A percentile compares a stretch with the other conserved stretches of the same genome.
Evolutionary conservation across 2,329 filamentous ascomycete species (phyloP).

Genomic region (Pleomassaria siparia): DNA sequence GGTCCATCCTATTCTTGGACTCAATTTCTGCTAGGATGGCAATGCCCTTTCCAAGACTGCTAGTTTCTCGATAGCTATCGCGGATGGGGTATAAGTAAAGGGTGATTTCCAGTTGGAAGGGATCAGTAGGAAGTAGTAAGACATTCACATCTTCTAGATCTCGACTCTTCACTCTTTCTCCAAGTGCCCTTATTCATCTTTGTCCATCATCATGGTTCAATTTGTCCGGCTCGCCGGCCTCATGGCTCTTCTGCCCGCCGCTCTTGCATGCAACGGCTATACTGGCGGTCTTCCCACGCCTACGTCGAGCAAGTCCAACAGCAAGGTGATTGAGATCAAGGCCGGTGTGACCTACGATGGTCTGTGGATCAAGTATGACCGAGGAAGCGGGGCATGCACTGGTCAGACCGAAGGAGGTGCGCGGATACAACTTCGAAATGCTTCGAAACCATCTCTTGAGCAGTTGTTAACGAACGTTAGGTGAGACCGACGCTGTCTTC

Average conservation of each 20-base stretch:
- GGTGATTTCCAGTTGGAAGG: not conserved
- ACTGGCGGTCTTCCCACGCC: slow-evolving; percentile 26
- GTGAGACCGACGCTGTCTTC: slow-evolving; percentile 54
- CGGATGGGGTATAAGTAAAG: not conserved
- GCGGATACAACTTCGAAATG: not conserved
- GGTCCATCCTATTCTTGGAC: not conserved
- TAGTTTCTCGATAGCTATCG: not conserved
- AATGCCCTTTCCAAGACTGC: not conserved
- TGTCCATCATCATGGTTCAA: not conserved
- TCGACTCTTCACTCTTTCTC: not conserved
- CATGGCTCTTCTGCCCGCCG: slow-evolving; percentile 20
- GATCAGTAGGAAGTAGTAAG: not conserved
- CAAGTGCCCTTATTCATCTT: not conserved
- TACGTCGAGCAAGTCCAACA: slow-evolving; percentile 28
- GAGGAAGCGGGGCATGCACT: slow-evolving; percentile 27
- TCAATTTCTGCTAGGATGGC: not conserved
- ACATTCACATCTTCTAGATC: not conserved
- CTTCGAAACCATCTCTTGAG: not conserved
- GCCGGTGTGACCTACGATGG: slow-evolving; percentile 28
- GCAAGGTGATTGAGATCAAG: slow-evolving; percentile 25
- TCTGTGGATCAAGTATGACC: slow-evolving; percentile 28
- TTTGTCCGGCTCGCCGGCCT: slow-evolving; percentile 10
- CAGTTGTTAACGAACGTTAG: slow-evolving; percentile 9
- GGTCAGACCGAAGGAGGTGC: slow-evolving; percentile 22
- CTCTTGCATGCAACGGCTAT: slow-evolving; percentile 28